These are phyloP conservation scores for Sordaria brevicollis DNA, from an alignment of 495 filamentous ascomycete genomes.

Conservation along the genomic window DNA sequence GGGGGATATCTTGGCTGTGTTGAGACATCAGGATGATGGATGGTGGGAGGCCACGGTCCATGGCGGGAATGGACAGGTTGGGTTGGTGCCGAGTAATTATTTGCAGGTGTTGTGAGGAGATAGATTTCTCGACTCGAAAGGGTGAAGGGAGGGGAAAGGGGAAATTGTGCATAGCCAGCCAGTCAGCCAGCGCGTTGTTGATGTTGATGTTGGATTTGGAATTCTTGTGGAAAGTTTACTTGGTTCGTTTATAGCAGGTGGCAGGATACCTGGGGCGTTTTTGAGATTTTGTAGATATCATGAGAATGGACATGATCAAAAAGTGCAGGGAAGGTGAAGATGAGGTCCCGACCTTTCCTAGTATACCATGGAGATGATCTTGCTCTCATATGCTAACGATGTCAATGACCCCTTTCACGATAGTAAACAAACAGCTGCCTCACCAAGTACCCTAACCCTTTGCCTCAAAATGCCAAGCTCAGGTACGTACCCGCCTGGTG, in stretches of 20 bases:
- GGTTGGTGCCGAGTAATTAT: conserved; percentile 96
- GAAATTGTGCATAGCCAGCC: not conserved
- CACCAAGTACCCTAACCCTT: not conserved
- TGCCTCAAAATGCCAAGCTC: not conserved
- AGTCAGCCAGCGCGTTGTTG: not conserved
- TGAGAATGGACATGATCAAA: not conserved
- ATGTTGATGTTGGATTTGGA: not conserved
- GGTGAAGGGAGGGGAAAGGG: not conserved
- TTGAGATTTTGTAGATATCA: conserved; percentile 1
- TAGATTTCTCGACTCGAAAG: no score
- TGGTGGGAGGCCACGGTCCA: conserved; percentile 99
- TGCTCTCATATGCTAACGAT: not conserved
- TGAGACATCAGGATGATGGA: conserved; percentile 90
- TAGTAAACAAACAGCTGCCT: not conserved
- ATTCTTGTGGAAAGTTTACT: not conserved
- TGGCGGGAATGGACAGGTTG: conserved; percentile 57
- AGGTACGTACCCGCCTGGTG: not conserved
- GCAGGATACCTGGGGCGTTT: not conserved
- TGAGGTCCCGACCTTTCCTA: not conserved
- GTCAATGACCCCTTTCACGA: not conserved
- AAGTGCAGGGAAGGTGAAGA: not conserved
- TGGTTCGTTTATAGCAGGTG: not conserved
- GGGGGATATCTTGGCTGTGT: conserved; percentile 82
- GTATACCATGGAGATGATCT: not conserved
- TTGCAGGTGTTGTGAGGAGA: conserved; percentile 61